Conservation (phyloP, 371 early-diverging fungal genomes). For the Actinomucor elegans region DNA sequence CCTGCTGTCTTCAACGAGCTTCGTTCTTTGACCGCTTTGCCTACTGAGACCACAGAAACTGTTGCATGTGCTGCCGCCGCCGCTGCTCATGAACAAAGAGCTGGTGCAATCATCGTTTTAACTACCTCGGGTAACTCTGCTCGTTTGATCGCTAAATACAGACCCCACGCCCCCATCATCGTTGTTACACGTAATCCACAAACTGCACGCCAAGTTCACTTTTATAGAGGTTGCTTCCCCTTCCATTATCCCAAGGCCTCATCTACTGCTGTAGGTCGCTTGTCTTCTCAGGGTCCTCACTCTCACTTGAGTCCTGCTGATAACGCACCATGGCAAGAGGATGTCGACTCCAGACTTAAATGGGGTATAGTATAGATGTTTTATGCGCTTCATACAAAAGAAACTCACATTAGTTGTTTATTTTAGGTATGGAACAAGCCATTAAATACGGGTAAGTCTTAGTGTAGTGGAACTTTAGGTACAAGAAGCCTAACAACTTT, state of each 20-base stretch:
- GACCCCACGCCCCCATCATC: conserved; percentile 90
- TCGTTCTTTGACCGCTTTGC: conserved; percentile 68
- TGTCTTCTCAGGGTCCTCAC: conserved; percentile 15
- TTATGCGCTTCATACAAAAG: neutral
- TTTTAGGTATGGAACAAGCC: conserved; percentile 68
- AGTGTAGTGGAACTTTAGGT: no score
- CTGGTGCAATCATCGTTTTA: conserved; percentile 87
- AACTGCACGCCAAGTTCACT: conserved; percentile 87
- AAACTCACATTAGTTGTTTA: neutral
- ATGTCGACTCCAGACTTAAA: conserved; percentile 78
- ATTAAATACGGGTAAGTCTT: conserved; percentile 50
- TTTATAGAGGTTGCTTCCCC: conserved; percentile 91
- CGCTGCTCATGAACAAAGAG: conserved; percentile 83
- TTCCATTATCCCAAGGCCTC: conserved; percentile 74
- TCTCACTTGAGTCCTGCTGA: conserved; percentile 46
- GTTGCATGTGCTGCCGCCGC: conserved; percentile 94
- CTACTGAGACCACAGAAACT: conserved; percentile 87
- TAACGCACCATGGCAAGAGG: conserved; percentile 78
- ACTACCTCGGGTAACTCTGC: conserved; percentile 84
- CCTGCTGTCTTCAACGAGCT: conserved; percentile 81
- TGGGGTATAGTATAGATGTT: conserved; percentile 52
- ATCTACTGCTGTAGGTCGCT: conserved; percentile 26
- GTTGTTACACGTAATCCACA: conserved; percentile 84
- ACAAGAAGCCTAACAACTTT: no score
- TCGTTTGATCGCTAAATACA: conserved; percentile 92